These are phyloP conservation scores for Azolla pinnata DNA, from an alignment of 75 land plant genomes.

Conservation along the genomic window DNA sequence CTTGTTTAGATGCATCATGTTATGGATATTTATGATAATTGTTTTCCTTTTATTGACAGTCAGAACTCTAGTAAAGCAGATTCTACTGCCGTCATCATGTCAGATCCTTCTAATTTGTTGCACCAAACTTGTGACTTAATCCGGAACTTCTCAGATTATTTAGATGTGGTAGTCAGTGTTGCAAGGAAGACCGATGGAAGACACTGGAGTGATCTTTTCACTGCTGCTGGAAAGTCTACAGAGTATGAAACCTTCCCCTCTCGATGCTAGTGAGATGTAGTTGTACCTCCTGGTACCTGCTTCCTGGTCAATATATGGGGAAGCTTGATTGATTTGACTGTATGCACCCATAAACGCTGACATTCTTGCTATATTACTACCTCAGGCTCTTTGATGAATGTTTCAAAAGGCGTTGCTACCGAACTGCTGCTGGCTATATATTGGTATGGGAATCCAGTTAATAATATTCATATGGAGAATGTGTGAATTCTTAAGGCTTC, in stretches of 20 bases:
- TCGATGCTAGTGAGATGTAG: neutral
- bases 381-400: slow-evolving; percentile 96
- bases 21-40: no score
- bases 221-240: slow-evolving; percentile 97
- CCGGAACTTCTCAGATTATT: slow-evolving; percentile 74
- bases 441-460: slow-evolving; percentile 36
- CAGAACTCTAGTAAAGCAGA: slow-evolving; percentile 47
- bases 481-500: neutral
- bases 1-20: neutral
- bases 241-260: slow-evolving; percentile 41
- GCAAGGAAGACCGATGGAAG: slow-evolving; percentile 98
- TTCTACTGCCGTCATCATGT: slow-evolving; percentile 10
- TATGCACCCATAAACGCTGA: no score
- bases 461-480: neutral
- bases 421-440: slow-evolving; percentile 97
- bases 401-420: slow-evolving; percentile 87
- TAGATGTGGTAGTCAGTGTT: slow-evolving; percentile 97
- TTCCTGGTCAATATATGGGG: no score
- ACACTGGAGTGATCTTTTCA: slow-evolving; percentile 89
- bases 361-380: no score
- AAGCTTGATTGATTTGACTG: no score
- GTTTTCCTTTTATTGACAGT: slow-evolving; percentile 28
- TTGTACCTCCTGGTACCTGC: no score
- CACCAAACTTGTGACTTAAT: slow-evolving; percentile 82
- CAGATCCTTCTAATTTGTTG: slow-evolving; percentile 41